phyloP scores from a whole-genome alignment of 805 yeast species.

The Ogataea wickerhamii region DNA sequence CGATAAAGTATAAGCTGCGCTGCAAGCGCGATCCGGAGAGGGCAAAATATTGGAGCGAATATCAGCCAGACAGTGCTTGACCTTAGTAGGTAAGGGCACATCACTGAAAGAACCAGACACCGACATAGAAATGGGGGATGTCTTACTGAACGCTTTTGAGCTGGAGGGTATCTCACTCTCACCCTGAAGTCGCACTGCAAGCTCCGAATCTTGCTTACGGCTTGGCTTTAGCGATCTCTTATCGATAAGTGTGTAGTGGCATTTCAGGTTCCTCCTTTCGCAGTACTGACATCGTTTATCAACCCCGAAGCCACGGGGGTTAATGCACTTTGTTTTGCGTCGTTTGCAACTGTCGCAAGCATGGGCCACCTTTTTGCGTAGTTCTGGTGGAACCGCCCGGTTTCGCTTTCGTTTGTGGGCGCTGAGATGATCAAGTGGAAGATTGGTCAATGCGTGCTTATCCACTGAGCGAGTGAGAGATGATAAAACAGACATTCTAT shows the following conservation, averaged over 20 bases:
- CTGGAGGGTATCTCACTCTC: neutral
- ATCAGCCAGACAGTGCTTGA: constrained; percentile 1
- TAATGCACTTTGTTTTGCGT: constrained; percentile 3
- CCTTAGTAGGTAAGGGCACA: neutral
- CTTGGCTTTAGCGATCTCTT: constrained; percentile 2
- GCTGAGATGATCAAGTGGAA: no score
- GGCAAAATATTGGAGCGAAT: neutral
- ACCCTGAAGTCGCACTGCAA: neutral
- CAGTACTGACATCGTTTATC: constrained; percentile 1
- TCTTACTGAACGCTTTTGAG: no score
- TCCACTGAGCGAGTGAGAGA: no score
- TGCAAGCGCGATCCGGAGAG: neutral
- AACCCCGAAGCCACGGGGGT: neutral
- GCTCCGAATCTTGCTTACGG: neutral
- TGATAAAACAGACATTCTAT: no score
- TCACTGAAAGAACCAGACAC: constrained; percentile 2
- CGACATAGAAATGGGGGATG: neutral
- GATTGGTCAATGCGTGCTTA: no score
- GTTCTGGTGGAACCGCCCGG: constrained; percentile 1
- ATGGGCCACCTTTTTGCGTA: constrained; percentile 2
- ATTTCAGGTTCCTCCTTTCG: constrained; percentile 2
- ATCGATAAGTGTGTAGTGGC: constrained; percentile 2
- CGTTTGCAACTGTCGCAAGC: constrained; percentile 3
- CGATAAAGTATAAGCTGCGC: neutral
- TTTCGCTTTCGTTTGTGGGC: neutral